Conservation (phyloP, 2,329 filamentous ascomycete genomes). For the Xenosphaeropsis pyriputrescens region DNA sequence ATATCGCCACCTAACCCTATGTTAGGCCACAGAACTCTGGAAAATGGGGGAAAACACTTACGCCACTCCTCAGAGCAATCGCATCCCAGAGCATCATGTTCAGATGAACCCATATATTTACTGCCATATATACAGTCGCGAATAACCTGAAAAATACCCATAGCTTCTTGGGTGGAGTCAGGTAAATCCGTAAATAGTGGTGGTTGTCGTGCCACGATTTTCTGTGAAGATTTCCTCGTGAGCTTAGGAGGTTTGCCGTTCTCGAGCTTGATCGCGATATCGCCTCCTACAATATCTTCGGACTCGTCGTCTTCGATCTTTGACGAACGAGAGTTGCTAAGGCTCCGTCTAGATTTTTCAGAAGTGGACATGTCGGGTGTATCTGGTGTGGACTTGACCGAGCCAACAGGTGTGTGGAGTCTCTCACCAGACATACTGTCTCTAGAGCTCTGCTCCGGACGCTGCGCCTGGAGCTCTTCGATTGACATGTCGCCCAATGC, state of each 20-base stretch:
- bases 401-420: constrained; percentile 3
- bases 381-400: constrained; percentile 11
- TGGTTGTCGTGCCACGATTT: constrained; percentile 44
- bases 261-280: constrained; percentile 47
- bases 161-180: constrained; percentile 66
- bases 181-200: constrained; percentile 60
- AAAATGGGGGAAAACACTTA: constrained; percentile 34
- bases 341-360: constrained; percentile 11
- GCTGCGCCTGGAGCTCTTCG: constrained; percentile 9
- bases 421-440: constrained; percentile 1
- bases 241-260: constrained; percentile 55
- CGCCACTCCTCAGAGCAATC: constrained; percentile 92
- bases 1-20: constrained; percentile 33
- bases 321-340: constrained; percentile 12
- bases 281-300: constrained; percentile 41
- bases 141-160: constrained; percentile 65
- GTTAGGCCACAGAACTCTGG: constrained; percentile 15
- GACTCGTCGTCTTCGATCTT: constrained; percentile 22
- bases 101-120: constrained; percentile 80
- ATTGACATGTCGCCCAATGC: constrained; percentile 19
- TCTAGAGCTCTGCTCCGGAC: constrained; percentile 9
- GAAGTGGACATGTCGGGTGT: constrained; percentile 12
- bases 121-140: constrained; percentile 80
- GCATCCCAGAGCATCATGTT: constrained; percentile 83
- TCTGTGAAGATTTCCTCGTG: constrained; percentile 60